A percentile compares a stretch with the other conserved stretches of the same genome.
Evolutionary conservation across 176 grass and related monocot genomes (phyloP).

Genomic region (Juncus inflexus): DNA sequence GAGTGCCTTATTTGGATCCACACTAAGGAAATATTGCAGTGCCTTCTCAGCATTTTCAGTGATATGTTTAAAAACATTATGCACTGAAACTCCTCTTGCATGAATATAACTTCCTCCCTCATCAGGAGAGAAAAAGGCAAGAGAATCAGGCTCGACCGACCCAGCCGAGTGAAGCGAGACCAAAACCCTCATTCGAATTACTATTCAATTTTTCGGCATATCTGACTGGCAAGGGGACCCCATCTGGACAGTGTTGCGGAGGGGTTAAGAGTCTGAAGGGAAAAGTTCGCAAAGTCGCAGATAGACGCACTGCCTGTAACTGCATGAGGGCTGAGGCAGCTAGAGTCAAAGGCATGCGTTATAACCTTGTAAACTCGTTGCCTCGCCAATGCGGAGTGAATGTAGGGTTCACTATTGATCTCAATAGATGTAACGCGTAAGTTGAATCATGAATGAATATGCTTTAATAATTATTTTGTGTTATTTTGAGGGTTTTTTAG

Average conservation of each 20-base stretch:
- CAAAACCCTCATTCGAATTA: no score
- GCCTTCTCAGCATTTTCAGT: constrained; percentile 84
- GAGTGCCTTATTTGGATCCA: constrained; percentile 58
- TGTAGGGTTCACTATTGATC: constrained; percentile 8
- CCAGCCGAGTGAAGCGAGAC: constrained; percentile 90
- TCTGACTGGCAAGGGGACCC: neutral
- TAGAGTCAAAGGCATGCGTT: constrained; percentile 7
- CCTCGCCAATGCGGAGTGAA: neutral
- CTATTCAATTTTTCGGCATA: no score
- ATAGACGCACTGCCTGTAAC: constrained; percentile 6
- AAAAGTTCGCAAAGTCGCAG: neutral
- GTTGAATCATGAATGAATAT: neutral
- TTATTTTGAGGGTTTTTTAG: no score
- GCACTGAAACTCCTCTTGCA: constrained; percentile 63
- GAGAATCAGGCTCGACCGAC: constrained; percentile 74
- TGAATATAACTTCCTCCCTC: constrained; percentile 93
- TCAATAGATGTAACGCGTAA: constrained; percentile 19
- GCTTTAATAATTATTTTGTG: no score
- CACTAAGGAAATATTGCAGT: constrained; percentile 76
- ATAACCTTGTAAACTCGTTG: constrained; percentile 12
- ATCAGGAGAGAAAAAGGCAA: constrained; percentile 83
- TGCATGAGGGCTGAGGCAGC: constrained; percentile 17
- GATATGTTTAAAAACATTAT: constrained; percentile 86
- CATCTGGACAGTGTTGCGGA: neutral
- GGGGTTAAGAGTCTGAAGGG: neutral